phyloP scores from a whole-genome alignment of 2,329 filamentous ascomycete species.

The Aspergillus eucalypticola region DNA sequence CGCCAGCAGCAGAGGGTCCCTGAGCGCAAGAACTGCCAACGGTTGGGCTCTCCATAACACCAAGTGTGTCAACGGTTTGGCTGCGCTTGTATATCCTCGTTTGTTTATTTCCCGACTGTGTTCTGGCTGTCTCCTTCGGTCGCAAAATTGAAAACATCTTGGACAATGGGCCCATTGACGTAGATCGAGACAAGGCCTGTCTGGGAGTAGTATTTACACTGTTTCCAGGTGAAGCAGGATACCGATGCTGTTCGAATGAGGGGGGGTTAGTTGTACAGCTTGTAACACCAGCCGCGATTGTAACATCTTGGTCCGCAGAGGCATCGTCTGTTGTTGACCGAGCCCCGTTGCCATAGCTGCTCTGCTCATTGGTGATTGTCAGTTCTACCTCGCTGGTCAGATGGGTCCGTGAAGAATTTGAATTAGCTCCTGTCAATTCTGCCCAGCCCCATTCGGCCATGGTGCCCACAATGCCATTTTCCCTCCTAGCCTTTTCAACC shows the following conservation, averaged over 20 bases:
- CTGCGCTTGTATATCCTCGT: conserved; percentile 72
- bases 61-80: conserved; percentile 62
- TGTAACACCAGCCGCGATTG: not conserved
- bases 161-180: conserved; percentile 55
- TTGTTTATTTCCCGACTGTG: conserved; percentile 46
- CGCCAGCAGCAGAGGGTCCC: conserved; percentile 47
- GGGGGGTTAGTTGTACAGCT: conserved; percentile 22
- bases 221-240: conserved; percentile 10
- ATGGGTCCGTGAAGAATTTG: conserved; percentile 54
- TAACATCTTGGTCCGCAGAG: conserved; percentile 5
- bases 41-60: conserved; percentile 15
- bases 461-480: conserved; percentile 88
- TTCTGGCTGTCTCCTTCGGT: conserved; percentile 53
- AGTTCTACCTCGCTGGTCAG: conserved; percentile 28
- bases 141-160: conserved; percentile 75
- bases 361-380: conserved; percentile 23
- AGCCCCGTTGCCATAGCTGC: conserved; percentile 9
- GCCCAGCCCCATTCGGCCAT: conserved; percentile 94
- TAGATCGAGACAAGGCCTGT: conserved; percentile 23
- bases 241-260: conserved; percentile 19
- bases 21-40: conserved; percentile 11
- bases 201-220: conserved; percentile 3
- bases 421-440: conserved; percentile 73
- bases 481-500: conserved; percentile 89
- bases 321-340: not conserved